Percentiles rank a stretch among this genome's conserved stretches.
Evolutionary conservation across 768 basidiomycete genomes (phyloP).

Genomic region (Suillus discolor): DNA sequence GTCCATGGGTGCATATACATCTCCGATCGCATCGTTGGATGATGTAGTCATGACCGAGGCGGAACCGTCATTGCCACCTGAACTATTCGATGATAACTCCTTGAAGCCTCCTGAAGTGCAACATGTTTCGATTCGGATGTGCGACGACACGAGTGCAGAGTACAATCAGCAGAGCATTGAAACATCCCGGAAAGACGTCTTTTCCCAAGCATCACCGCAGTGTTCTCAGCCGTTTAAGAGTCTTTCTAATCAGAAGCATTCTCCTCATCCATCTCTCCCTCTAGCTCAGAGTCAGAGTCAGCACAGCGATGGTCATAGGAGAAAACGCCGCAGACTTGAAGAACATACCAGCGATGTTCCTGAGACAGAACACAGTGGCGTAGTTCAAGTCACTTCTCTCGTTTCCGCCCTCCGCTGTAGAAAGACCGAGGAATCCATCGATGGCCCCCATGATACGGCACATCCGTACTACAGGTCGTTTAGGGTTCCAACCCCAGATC

Average conservation of each 20-base stretch:
- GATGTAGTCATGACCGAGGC: not conserved
- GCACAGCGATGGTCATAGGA: not conserved
- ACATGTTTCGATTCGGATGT: not conserved
- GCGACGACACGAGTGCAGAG: not conserved
- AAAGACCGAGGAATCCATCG: not conserved
- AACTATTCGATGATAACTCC: not conserved
- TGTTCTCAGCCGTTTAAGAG: conserved; percentile 17
- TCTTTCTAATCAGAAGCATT: conserved; percentile 19
- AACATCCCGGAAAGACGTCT: not conserved
- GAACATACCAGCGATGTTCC: not conserved
- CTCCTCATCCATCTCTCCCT: not conserved
- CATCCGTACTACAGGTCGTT: not conserved
- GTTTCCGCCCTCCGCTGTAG: not conserved
- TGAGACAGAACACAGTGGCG: not conserved
- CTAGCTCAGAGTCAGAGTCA: conserved; percentile 6
- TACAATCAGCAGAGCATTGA: not conserved
- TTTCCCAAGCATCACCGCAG: not conserved
- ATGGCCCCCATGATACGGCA: too few relatives aligned
- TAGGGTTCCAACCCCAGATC: not conserved
- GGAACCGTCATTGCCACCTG: not conserved
- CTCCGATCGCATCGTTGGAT: conserved; percentile 17
- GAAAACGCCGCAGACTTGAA: not conserved
- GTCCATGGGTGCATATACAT: conserved; percentile 13
- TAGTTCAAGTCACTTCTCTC: not conserved
- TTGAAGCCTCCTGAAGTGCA: not conserved